Evolutionary conservation across 805 yeast genomes (phyloP).

Genomic region (Ascoidea rubescens): DNA sequence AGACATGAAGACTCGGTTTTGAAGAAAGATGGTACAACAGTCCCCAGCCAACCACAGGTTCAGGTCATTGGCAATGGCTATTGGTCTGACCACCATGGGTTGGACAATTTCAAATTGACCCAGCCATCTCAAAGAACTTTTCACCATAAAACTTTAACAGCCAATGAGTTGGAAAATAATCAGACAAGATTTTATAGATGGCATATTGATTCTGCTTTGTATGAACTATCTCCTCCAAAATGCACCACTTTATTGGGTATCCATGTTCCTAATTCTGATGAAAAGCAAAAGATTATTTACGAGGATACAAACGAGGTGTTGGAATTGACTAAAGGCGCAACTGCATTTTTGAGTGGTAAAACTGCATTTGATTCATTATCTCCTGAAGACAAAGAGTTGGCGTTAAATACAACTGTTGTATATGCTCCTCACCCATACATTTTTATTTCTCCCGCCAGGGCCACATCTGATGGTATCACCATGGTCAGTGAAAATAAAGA

Average conservation of each 20-base stretch:
- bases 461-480: slow-evolving; percentile 77
- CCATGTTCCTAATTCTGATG: slow-evolving; percentile 58
- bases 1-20: slow-evolving; percentile 54
- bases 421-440: slow-evolving; percentile 93
- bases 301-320: slow-evolving; percentile 52
- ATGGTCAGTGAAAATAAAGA: slow-evolving; percentile 77
- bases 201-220: slow-evolving; percentile 88
- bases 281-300: slow-evolving; percentile 50
- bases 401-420: slow-evolving; percentile 64
- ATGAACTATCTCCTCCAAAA: slow-evolving; percentile 75
- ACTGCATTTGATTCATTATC: slow-evolving; percentile 56
- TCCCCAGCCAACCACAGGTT: slow-evolving; percentile 78
- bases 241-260: slow-evolving; percentile 77
- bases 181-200: slow-evolving; percentile 81
- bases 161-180: slow-evolving; percentile 43
- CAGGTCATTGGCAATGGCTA: slow-evolving; percentile 77
- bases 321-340: slow-evolving; percentile 71
- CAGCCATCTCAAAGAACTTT: slow-evolving; percentile 79
- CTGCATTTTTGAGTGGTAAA: slow-evolving; percentile 81
- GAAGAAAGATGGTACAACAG: slow-evolving; percentile 67
- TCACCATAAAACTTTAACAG: slow-evolving; percentile 53
- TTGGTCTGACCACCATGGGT: slow-evolving; percentile 37
- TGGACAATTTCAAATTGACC: slow-evolving; percentile 43
- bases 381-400: slow-evolving; percentile 60
- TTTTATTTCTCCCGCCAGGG: slow-evolving; percentile 65